phyloP scores from a whole-genome alignment of 257 asterid genomes.

The Scutellaria baicalensis region DNA sequence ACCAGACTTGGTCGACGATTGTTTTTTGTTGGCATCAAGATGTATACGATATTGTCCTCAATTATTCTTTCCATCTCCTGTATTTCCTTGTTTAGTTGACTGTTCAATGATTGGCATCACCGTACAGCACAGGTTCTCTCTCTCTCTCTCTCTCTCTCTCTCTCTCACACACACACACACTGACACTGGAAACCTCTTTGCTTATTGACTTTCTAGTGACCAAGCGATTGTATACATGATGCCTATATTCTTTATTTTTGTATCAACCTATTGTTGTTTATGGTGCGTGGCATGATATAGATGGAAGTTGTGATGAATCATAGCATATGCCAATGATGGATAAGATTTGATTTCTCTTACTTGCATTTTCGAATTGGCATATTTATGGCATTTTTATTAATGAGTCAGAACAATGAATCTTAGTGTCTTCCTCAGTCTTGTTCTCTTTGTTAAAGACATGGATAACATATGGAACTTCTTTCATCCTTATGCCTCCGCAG shows the following conservation, averaged over 20 bases:
- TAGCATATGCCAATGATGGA: not conserved
- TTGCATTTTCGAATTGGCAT: not conserved
- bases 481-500: not conserved
- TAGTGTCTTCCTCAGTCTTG: too few relatives aligned
- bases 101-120: slow-evolving; percentile 88
- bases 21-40: slow-evolving; percentile 94
- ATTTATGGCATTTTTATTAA: not conserved
- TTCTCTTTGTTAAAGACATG: not conserved
- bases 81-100: slow-evolving; percentile 84
- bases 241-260: not conserved
- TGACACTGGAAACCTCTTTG: too few relatives aligned
- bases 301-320: not conserved
- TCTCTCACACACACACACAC: too few relatives aligned
- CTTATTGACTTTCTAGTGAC: not conserved
- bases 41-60: slow-evolving; percentile 99
- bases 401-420: not conserved
- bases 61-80: slow-evolving; percentile 69
- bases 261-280: not conserved
- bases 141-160: slow-evolving; percentile 27
- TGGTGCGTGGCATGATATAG: not conserved
- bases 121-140: slow-evolving; percentile 81
- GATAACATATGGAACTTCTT: not conserved
- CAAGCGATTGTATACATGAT: not conserved
- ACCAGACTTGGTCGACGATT: slow-evolving; percentile 95
- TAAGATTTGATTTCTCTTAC: not conserved